phyloP scores from a whole-genome alignment of 345 rosid genomes.

The Raphanus sativus region DNA sequence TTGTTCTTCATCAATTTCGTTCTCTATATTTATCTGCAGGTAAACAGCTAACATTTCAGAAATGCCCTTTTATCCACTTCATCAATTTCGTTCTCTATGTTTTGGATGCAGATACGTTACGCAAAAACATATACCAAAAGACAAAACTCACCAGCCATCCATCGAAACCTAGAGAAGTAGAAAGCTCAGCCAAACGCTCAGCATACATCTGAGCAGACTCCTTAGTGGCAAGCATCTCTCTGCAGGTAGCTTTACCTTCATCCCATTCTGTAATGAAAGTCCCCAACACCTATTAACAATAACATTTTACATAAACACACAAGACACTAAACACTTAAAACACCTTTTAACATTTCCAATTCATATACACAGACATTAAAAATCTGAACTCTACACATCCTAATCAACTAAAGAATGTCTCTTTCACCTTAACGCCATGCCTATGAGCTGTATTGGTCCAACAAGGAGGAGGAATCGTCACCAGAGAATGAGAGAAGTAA shows the following conservation, averaged over 20 bases:
- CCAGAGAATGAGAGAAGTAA: slow-evolving; percentile 72
- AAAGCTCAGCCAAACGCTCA: slow-evolving; percentile 69
- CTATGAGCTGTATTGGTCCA: slow-evolving; percentile 90
- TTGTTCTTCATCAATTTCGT: slow-evolving; percentile 45
- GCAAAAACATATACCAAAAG: too few species aligned
- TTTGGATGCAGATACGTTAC: too few species aligned
- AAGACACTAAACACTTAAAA: slow-evolving; percentile 4
- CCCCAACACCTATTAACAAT: slow-evolving; percentile 57
- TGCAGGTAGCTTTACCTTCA: slow-evolving; percentile 60
- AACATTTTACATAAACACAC: slow-evolving; percentile 36
- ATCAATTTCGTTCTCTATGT: too few species aligned
- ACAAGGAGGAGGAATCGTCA: slow-evolving; percentile 89
- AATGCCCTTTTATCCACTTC: too few species aligned
- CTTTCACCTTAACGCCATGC: slow-evolving; percentile 79
- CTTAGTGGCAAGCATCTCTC: slow-evolving; percentile 59
- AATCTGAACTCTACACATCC: not conserved
- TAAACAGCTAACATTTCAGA: too few species aligned
- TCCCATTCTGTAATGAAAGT: slow-evolving; percentile 87
- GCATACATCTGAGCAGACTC: slow-evolving; percentile 74
- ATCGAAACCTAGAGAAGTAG: slow-evolving; percentile 67
- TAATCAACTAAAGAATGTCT: not conserved
- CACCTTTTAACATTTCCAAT: not conserved
- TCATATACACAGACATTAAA: not conserved
- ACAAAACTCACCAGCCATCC: slow-evolving; percentile 77
- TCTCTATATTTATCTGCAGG: slow-evolving; percentile 78